These are phyloP conservation scores for Serpula lacrymans DNA, from an alignment of 768 basidiomycete species.

Conservation along the genomic window DNA sequence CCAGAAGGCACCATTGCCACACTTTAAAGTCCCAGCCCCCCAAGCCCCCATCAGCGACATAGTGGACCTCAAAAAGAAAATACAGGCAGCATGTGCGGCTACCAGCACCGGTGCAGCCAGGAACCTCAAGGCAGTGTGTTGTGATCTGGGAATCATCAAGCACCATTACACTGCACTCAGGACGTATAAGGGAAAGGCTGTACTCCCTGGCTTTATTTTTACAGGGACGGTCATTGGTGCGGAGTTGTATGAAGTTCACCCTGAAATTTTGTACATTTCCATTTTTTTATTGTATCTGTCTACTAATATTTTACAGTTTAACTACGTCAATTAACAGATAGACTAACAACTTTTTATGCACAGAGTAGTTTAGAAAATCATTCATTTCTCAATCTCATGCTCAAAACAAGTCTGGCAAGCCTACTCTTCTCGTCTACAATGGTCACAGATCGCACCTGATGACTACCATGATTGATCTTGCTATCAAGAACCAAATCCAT, in stretches of 20 bases:
- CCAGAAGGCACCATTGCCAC: no score
- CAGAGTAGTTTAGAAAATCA: conserved; percentile 34
- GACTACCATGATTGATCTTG: conserved; percentile 20
- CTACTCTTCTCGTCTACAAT: conserved; percentile 40
- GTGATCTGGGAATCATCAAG: no score
- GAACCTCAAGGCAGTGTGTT: no score
- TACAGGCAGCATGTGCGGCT: no score
- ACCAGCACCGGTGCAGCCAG: no score
- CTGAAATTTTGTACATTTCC: conserved; percentile 16
- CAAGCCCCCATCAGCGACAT: no score
- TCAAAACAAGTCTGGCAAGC: conserved; percentile 20
- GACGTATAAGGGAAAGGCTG: no score
- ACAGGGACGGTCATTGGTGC: conserved; percentile 20
- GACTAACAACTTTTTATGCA: conserved; percentile 34
- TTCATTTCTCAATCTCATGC: conserved; percentile 36
- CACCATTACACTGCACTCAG: no score
- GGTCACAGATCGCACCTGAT: conserved; percentile 42
- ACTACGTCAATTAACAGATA: conserved; percentile 36
- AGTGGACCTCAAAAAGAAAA: no score
- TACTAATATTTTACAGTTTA: conserved; percentile 23
- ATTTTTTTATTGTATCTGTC: not conserved
- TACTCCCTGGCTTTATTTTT: conserved; percentile 41
- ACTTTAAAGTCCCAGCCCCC: no score
- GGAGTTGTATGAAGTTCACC: conserved; percentile 24
- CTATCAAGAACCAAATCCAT: conserved; percentile 23